These are phyloP conservation scores for Metschnikowia proteae DNA, from an alignment of 805 yeast genomes.

Conservation along the genomic window DNA sequence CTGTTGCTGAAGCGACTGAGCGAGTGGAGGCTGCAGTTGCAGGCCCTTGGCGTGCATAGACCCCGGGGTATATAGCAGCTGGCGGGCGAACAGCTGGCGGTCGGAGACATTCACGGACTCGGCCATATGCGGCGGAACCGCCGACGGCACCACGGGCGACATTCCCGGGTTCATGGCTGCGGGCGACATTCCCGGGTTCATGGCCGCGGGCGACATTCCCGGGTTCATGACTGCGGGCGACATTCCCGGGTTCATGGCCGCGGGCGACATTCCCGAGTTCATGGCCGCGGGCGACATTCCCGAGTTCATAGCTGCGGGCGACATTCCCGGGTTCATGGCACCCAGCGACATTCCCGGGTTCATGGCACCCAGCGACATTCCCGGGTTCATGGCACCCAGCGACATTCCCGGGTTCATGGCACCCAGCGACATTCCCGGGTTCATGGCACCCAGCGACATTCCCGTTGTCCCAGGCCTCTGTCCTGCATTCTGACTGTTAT, in stretches of 20 bases:
- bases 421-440: not conserved
- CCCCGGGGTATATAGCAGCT: constrained; percentile 4
- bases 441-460: not conserved
- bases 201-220: no score
- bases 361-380: not conserved
- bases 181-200: not conserved
- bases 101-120: not conserved
- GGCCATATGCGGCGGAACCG: constrained; percentile 2
- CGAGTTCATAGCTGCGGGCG: no score
- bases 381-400: not conserved
- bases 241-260: no score
- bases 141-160: not conserved
- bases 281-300: no score
- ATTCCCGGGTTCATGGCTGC: not conserved
- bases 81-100: constrained; percentile 4
- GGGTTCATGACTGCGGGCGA: no score
- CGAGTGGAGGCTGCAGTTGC: constrained; percentile 3
- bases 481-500: constrained; percentile 2
- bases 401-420: not conserved
- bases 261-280: no score
- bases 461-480: not conserved
- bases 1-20: constrained; percentile 9
- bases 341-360: not conserved
- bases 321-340: not conserved
- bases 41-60: constrained; percentile 7